Evolutionary conservation across 2,329 filamentous ascomycete species (phyloP).

Genomic region (Venturia effusa): DNA sequence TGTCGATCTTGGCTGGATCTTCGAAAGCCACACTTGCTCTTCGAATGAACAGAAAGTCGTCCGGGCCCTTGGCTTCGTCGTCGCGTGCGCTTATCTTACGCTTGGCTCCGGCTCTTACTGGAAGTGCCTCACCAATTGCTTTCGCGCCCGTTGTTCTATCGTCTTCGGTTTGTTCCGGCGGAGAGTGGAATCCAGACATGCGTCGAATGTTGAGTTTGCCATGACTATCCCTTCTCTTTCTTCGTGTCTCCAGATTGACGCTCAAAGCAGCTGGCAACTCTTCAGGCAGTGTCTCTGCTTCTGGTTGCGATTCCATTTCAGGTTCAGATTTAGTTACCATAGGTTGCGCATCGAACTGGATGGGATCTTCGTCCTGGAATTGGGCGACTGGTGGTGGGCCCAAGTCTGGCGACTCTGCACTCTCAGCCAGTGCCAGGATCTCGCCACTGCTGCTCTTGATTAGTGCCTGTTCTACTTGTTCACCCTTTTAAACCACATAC

Average conservation of each 20-base stretch:
- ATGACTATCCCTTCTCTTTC: slow-evolving; percentile 40
- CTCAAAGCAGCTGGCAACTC: slow-evolving; percentile 26
- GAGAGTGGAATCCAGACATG: slow-evolving; percentile 32
- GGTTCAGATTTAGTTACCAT: slow-evolving; percentile 12
- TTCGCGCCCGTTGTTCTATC: slow-evolving; percentile 18
- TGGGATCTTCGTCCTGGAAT: slow-evolving; percentile 35
- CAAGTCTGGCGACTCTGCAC: slow-evolving; percentile 56
- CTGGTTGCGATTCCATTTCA: slow-evolving; percentile 15
- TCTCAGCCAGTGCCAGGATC: slow-evolving; percentile 39
- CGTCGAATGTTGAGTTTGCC: slow-evolving; percentile 32
- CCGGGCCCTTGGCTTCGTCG: slow-evolving; percentile 27
- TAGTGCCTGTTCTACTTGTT: background rate
- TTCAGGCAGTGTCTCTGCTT: slow-evolving; percentile 24
- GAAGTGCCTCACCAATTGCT: slow-evolving; percentile 14
- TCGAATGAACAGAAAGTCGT: slow-evolving; percentile 38
- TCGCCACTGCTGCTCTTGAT: slow-evolving; percentile 23
- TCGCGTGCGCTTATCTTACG: slow-evolving; percentile 46
- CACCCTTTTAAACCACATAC: slow-evolving; percentile 34
- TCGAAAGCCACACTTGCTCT: slow-evolving; percentile 15
- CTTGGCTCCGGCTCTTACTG: slow-evolving; percentile 40
- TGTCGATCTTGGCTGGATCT: background rate
- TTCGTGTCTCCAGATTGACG: slow-evolving; percentile 41
- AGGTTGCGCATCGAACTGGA: slow-evolving; percentile 31
- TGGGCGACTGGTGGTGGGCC: slow-evolving; percentile 46
- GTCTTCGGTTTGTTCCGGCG: slow-evolving; percentile 24